Percentiles rank a stretch among this genome's conserved stretches.
Conservation (phyloP, 768 basidiomycete species). For the Amanita rimosa region DNA sequence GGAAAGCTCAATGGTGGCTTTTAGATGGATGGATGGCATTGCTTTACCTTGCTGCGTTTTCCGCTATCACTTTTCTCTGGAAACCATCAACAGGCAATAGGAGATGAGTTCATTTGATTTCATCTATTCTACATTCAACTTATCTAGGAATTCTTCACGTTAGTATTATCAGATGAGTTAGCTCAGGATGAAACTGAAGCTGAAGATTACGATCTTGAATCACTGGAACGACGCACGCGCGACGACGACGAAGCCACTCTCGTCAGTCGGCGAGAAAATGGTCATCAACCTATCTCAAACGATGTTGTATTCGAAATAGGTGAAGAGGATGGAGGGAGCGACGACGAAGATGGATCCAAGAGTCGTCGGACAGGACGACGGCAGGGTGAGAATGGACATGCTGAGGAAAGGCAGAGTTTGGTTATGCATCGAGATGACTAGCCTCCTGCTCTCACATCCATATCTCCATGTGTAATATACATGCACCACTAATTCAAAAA, state of each 20-base stretch:
- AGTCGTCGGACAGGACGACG: slow-evolving; percentile 19
- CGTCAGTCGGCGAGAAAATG: slow-evolving; percentile 46
- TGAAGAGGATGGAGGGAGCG: slow-evolving; percentile 59
- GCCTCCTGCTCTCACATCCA: slow-evolving; percentile 11
- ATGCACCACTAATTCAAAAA: slow-evolving; percentile 5
- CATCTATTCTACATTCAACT: slow-evolving; percentile 14
- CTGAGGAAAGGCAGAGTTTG: slow-evolving; percentile 57
- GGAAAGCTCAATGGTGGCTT: slow-evolving; percentile 91
- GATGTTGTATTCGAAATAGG: slow-evolving; percentile 87
- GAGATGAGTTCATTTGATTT: slow-evolving; percentile 43
- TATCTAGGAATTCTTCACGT: slow-evolving; percentile 32
- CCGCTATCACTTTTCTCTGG: slow-evolving; percentile 83
- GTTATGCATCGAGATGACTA: slow-evolving; percentile 27
- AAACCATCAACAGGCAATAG: slow-evolving; percentile 84
- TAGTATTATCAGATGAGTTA: slow-evolving; percentile 94
- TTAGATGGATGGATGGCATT: slow-evolving; percentile 91
- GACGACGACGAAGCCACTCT: slow-evolving; percentile 67
- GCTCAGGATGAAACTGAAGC: slow-evolving; percentile 93
- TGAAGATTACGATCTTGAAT: slow-evolving; percentile 83
- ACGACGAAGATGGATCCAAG: slow-evolving; percentile 5
- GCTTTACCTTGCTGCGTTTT: slow-evolving; percentile 77
- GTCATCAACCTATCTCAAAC: slow-evolving; percentile 37
- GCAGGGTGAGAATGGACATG: slow-evolving; percentile 37
- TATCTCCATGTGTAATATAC: slow-evolving; percentile 3
- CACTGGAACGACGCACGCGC: slow-evolving; percentile 46